Evolutionary conservation across 2,329 filamentous ascomycete species (phyloP), one percentile per base, ranked within the genome.

Genomic region (Alternaria postmessia): DNA sequence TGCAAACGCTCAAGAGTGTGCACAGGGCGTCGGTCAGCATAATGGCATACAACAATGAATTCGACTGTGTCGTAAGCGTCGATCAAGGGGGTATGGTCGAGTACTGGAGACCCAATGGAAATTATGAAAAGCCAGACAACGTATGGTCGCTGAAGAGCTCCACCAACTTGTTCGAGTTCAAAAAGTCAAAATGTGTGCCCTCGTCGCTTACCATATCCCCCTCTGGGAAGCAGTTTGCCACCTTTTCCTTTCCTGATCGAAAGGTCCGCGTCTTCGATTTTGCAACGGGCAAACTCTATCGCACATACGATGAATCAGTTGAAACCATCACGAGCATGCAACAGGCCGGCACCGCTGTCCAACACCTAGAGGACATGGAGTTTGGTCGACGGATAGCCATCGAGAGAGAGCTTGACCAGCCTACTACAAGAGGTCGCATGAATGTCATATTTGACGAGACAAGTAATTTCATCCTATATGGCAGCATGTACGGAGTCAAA

Each of bases 361-460:
- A 92, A 58, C 92, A 92, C 66, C 81, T 99, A 1, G 95, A 98
- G 57, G 88, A 93, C 63, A 88, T 97, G 5, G 95, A 99, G 69
- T 98, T 99, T 74, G 94, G 94, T 4, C 88, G 95, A 41, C 87
- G 94, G 20, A 81, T 98, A 34, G 94, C 92, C 3, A 87, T 93
- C 4, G 95, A 99, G 79, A 88, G 90, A 43, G 94, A 97, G 57
- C 83, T 98, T 5, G 93, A 97, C 71, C 88, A 88, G 26, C 84
- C 88, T 12, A 78, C 85, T 0, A 81, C 92, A 36, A 86, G 86
- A 46, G 84, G 88, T 69, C 92, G 92, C 67, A 86, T 90, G 65
- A 98, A 96, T 74, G 88, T 98, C 63, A 88, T 94, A 36, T 99
- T 98, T 75, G 95, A 99, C 76, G 95, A 99, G 80, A 97, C 94